Base-by-base conservation (phyloP, 306 rosid species). In the Vigna hirtella region DNA sequence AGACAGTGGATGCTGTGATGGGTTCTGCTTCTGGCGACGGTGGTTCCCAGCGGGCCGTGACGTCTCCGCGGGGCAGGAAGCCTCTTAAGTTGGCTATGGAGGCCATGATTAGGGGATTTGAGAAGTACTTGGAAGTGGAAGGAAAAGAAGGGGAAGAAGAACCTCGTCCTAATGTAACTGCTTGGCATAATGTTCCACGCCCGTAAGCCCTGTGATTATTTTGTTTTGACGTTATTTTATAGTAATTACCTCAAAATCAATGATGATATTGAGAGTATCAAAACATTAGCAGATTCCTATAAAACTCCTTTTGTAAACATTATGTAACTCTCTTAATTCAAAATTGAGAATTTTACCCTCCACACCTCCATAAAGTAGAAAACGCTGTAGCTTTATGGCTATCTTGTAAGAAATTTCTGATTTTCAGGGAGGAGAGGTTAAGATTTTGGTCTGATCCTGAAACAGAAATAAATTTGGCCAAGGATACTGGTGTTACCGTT, bases 381-480 rank as follows among this genome's bases (percentile, higher is more conserved):
- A 4, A 15, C 10, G 24, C 2, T 66, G 55, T 56, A 42, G 30
- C 42, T 69, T 52, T 36, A 38, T 48, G 38, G 82, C 71, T 51
- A 6, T 75, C 57, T 78, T 20, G 52, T 4, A 4, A 10, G 36
- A 40, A 79, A 66, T 83, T 64, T 72, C 84, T 87, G 77, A 73
- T 86, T 87, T 77, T 78, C 91, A 95, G 98, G 85, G 90, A 91
- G 87, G 96, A 92, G 88, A 92, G 98, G 85, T 81, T 95, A 79
- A 92, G 90, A 90, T 95, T 95, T 92, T 95, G 98, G 98, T 89
- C 98, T 50, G 98, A 95, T 83, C 98, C 98, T 81, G 98, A 95
- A 87, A 86, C 86, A 72, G 98, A 95, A 83, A 79, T 95, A 67
- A 89, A 89, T 49, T 80, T 92, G 85, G 98, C 98, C 55, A 92